Conservation (phyloP, 805 yeast genomes). For the Wickerhamomyces chambardii region DNA sequence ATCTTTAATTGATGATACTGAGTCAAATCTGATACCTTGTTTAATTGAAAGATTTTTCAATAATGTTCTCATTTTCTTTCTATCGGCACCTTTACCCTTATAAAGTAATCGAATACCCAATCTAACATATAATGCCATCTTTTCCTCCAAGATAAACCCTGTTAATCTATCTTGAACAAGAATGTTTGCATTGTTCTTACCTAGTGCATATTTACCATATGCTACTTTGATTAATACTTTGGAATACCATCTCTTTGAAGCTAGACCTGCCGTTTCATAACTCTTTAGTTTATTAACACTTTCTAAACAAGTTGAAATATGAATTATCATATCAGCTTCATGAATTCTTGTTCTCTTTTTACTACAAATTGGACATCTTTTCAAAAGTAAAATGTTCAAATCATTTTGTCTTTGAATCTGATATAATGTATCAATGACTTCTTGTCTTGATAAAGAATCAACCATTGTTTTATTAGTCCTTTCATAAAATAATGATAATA, state of each 20-base stretch:
- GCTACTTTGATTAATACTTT: slow-evolving; percentile 76
- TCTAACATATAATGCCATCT: slow-evolving; percentile 82
- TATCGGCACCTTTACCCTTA: slow-evolving; percentile 59
- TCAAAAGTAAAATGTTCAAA: slow-evolving; percentile 13
- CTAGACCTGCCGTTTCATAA: slow-evolving; percentile 73
- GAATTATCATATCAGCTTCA: slow-evolving; percentile 70
- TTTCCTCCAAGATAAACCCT: slow-evolving; percentile 87
- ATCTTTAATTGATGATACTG: slow-evolving; percentile 51
- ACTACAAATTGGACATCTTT: slow-evolving; percentile 76
- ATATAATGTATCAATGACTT: slow-evolving; percentile 44
- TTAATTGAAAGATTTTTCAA: slow-evolving; percentile 60
- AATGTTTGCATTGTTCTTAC: slow-evolving; percentile 88
- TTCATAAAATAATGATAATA: slow-evolving; percentile 10
- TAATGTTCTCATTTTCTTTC: slow-evolving; percentile 48
- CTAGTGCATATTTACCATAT: slow-evolving; percentile 80
- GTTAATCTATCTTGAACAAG: slow-evolving; percentile 87
- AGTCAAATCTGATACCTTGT: slow-evolving; percentile 82
- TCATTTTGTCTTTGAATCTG: slow-evolving; percentile 19
- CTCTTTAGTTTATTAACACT: slow-evolving; percentile 66
- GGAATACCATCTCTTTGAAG: slow-evolving; percentile 84
- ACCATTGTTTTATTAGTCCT: slow-evolving; percentile 12
- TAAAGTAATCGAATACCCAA: slow-evolving; percentile 81
- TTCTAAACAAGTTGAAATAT: slow-evolving; percentile 79
- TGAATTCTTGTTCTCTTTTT: slow-evolving; percentile 43
- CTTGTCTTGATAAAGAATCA: slow-evolving; percentile 40